Evolutionary conservation across 345 rosid genomes (phyloP).

Genomic region (Hypericum androsaemum): DNA sequence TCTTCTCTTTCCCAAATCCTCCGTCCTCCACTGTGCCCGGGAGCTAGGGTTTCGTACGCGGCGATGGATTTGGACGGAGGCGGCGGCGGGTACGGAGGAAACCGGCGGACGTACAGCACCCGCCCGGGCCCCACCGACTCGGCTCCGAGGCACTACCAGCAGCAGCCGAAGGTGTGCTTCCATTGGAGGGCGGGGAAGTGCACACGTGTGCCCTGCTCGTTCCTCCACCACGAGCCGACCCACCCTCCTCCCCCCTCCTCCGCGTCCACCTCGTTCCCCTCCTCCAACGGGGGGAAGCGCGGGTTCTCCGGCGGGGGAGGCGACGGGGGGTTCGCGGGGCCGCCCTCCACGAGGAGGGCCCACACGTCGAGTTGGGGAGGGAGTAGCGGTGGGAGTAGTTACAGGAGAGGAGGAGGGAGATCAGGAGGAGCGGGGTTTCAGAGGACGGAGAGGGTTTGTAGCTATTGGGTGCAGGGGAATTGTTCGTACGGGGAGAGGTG

Average conservation of each 20-base stretch:
- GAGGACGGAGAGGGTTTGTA: slow-evolving; percentile 69
- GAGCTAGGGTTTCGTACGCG: not conserved
- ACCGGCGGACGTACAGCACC: slow-evolving; percentile 13
- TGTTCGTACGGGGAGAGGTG: slow-evolving; percentile 75
- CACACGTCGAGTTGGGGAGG: slow-evolving; percentile 42
- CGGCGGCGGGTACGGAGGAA: slow-evolving; percentile 24
- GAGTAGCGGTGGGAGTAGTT: slow-evolving; percentile 10
- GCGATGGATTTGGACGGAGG: slow-evolving; percentile 62
- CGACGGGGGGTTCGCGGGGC: slow-evolving; percentile 53
- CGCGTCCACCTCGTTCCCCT: slow-evolving; percentile 23
- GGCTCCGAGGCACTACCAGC: slow-evolving; percentile 21
- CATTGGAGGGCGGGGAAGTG: slow-evolving; percentile 92
- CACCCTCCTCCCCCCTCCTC: slow-evolving; percentile 21
- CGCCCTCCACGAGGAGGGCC: slow-evolving; percentile 39
- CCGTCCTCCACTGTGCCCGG: too few relatives aligned
- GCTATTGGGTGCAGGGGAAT: slow-evolving; percentile 75
- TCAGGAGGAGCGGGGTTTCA: slow-evolving; percentile 19
- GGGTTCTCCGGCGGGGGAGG: slow-evolving; percentile 48
- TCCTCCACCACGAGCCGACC: slow-evolving; percentile 66
- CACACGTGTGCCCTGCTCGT: slow-evolving; percentile 57
- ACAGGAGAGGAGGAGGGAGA: too few relatives aligned
- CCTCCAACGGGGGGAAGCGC: slow-evolving; percentile 33
- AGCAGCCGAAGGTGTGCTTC: slow-evolving; percentile 58
- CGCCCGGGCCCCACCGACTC: slow-evolving; percentile 61
- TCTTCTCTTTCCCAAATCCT: too few relatives aligned